These are phyloP conservation scores for Coemansia sp. DNA, from an alignment of 192 early-diverging fungal species.

Conservation along the genomic window DNA sequence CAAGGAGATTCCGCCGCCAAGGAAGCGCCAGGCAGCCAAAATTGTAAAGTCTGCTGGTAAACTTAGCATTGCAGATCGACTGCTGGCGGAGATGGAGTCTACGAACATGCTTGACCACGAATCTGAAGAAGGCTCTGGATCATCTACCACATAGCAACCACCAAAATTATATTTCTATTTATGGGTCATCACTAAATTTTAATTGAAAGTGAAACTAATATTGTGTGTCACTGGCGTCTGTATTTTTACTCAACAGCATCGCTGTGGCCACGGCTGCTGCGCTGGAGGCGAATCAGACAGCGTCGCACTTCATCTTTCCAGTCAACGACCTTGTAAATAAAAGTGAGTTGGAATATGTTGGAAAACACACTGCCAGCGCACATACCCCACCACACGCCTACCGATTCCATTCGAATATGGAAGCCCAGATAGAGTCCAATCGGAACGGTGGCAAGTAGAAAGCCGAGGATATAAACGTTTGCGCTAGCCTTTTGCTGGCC, in stretches of 20 bases:
- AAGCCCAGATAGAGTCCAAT: slow-evolving; percentile 51
- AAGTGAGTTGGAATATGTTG: slow-evolving; percentile 24
- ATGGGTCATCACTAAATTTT: background rate
- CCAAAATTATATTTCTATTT: background rate
- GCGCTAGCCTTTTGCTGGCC: slow-evolving; percentile 57
- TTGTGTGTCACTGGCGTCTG: background rate
- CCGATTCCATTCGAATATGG: slow-evolving; percentile 54
- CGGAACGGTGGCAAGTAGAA: slow-evolving; percentile 54
- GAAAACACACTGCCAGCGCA: slow-evolving; percentile 47
- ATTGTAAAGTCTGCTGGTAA: slow-evolving; percentile 23
- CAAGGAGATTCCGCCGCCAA: slow-evolving; percentile 40
- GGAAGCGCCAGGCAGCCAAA: slow-evolving; percentile 37
- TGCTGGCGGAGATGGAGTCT: slow-evolving; percentile 22
- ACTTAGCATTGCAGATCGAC: slow-evolving; percentile 36
- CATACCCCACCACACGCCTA: slow-evolving; percentile 64
- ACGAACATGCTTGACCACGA: slow-evolving; percentile 3
- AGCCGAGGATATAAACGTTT: slow-evolving; percentile 46
- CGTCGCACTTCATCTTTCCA: slow-evolving; percentile 33
- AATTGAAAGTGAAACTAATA: background rate
- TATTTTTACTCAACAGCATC: background rate
- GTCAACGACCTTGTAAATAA: slow-evolving; percentile 22
- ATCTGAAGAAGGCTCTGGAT: background rate
- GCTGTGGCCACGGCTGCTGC: background rate
- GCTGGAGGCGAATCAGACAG: slow-evolving; percentile 23
- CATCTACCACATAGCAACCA: background rate